Evolutionary conservation across 768 basidiomycete species (phyloP).

Genomic region (Grammothele lineata): DNA sequence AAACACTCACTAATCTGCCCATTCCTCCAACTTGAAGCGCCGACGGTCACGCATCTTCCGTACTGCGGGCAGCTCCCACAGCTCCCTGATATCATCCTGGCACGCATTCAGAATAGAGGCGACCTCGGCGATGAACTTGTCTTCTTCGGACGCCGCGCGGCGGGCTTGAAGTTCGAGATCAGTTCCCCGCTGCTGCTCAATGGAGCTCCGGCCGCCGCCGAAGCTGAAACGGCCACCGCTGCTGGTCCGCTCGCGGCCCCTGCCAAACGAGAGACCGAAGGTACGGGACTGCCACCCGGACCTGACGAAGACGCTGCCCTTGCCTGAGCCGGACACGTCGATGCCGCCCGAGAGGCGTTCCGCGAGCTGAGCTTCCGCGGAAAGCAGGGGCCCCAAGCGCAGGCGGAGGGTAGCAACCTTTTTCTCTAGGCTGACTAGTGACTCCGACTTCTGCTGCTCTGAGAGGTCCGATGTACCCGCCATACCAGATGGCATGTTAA

Average conservation of each 20-base stretch:
- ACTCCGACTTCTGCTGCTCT: conserved; percentile 11
- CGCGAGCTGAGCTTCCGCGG: conserved; percentile 59
- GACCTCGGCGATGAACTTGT: conserved; percentile 57
- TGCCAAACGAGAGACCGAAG: conserved; percentile 32
- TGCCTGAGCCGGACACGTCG: conserved; percentile 70
- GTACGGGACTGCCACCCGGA: conserved; percentile 78
- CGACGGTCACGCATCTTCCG: conserved; percentile 62
- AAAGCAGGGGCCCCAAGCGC: conserved; percentile 56
- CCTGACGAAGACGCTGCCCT: conserved; percentile 65
- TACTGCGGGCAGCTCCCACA: conserved; percentile 74
- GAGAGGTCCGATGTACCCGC: conserved; percentile 3
- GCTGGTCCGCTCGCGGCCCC: conserved; percentile 27
- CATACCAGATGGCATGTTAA: conserved; percentile 16
- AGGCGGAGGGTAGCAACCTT: conserved; percentile 40
- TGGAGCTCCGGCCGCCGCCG: conserved; percentile 23
- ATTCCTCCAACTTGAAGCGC: conserved; percentile 76
- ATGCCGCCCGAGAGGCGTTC: conserved; percentile 74
- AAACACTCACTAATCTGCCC: conserved; percentile 77
- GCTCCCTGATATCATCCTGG: conserved; percentile 60
- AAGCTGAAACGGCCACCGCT: conserved; percentile 27
- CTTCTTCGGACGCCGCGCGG: conserved; percentile 37
- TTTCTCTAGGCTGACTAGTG: conserved; percentile 17
- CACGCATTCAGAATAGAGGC: conserved; percentile 53
- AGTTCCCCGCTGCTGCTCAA: conserved; percentile 17
- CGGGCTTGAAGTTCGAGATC: conserved; percentile 27